These are phyloP conservation scores for Puccinellia tenuiflora DNA, from an alignment of 176 grass and related monocot species.

Conservation along the genomic window DNA sequence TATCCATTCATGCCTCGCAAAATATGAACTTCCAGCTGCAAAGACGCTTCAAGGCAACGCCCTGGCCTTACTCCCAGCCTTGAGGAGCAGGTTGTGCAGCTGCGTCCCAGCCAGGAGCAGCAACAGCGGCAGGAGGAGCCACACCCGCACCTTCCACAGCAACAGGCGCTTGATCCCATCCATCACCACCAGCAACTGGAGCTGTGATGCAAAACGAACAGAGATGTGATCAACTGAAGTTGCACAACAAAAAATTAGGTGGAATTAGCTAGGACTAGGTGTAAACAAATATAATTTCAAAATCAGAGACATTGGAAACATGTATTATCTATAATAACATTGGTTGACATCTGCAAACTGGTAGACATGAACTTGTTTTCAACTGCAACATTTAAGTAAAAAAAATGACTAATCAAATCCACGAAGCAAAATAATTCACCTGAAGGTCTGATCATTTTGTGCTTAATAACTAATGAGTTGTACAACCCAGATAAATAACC, in stretches of 20 bases:
- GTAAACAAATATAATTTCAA: neutral
- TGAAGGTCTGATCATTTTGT: neutral
- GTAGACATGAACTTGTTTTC: neutral
- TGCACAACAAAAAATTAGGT: neutral
- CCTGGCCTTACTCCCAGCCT: conserved; percentile 56
- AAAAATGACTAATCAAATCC: neutral
- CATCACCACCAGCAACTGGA: conserved; percentile 45
- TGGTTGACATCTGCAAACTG: neutral
- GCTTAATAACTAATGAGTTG: neutral
- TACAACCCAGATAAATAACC: neutral
- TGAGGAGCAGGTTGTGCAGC: conserved; percentile 31
- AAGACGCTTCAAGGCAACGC: neutral
- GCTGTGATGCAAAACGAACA: conserved; percentile 25
- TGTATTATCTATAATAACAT: neutral
- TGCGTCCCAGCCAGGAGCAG: conserved; percentile 58
- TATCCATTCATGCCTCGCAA: conserved; percentile 8
- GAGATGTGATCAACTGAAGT: neutral
- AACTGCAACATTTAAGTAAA: neutral
- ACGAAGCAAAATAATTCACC: neutral
- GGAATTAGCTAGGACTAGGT: neutral
- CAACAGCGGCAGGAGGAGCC: conserved; percentile 1
- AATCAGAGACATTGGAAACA: neutral
- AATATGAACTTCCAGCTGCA: conserved; percentile 11
- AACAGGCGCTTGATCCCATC: conserved; percentile 51
- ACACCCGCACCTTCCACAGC: conserved; percentile 18